A percentile compares a stretch with the other conserved stretches of the same genome.
Evolutionary conservation across 345 rosid species (phyloP).

Genomic region (Citrus glauca): DNA sequence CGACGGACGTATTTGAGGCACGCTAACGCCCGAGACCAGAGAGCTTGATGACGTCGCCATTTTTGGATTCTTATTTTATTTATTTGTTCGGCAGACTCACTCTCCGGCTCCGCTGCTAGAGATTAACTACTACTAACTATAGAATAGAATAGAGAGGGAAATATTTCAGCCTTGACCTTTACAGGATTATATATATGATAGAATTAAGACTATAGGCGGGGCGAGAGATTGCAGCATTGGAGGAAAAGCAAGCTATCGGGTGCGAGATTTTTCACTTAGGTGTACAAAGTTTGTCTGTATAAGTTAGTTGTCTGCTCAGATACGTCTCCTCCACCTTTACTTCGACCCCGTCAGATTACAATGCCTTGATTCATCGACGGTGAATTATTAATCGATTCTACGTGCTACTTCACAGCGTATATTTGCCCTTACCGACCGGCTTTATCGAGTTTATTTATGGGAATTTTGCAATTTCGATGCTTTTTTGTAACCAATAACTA

Average conservation of each 20-base stretch:
- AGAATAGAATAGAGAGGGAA: too few relatives aligned
- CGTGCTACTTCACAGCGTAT: background rate
- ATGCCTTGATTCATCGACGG: background rate
- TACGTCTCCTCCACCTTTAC: background rate
- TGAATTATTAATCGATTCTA: background rate
- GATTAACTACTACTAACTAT: too few relatives aligned
- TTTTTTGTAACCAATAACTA: too few relatives aligned
- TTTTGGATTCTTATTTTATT: background rate
- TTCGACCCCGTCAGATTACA: background rate
- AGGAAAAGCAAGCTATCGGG: background rate
- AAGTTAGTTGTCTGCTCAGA: background rate
- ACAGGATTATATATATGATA: too few relatives aligned
- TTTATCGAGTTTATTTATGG: background rate
- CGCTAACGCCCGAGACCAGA: background rate
- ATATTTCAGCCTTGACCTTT: too few relatives aligned
- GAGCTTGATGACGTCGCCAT: slow-evolving; percentile 17
- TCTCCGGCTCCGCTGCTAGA: too few relatives aligned
- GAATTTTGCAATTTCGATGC: background rate
- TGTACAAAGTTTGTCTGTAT: background rate
- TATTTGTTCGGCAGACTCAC: background rate
- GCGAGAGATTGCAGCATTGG: too few relatives aligned
- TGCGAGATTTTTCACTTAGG: background rate
- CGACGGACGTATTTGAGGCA: slow-evolving; percentile 6
- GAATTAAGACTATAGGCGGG: too few relatives aligned
- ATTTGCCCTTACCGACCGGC: background rate